Conservation (phyloP, 371 early-diverging fungal species). For the Syncephalastrum racemosum region DNA sequence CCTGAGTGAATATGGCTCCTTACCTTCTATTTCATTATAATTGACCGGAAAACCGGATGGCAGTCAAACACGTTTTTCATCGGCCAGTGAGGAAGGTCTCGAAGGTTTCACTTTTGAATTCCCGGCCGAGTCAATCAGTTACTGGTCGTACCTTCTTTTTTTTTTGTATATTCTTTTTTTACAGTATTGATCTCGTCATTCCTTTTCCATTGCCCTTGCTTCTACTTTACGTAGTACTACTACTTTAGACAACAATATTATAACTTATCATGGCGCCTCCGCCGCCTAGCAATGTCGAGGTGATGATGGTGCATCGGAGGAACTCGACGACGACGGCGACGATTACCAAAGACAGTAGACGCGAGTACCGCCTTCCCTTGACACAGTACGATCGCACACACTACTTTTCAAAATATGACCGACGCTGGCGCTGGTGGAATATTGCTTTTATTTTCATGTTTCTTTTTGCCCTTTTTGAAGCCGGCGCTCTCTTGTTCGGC, state of each 20-base stretch:
- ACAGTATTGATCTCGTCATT: neutral
- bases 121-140: too few species aligned
- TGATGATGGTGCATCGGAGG: too few species aligned
- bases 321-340: conserved; percentile 4
- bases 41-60: too few species aligned
- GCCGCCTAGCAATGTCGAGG: conserved; percentile 17
- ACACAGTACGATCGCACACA: conserved; percentile 2
- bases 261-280: conserved; percentile 15
- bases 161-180: neutral
- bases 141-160: neutral
- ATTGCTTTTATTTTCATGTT: conserved; percentile 34
- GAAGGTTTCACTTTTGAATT: too few species aligned
- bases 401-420: conserved; percentile 17
- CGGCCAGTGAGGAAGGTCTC: too few species aligned
- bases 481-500: conserved; percentile 34
- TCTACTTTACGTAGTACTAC: neutral
- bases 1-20: too few species aligned
- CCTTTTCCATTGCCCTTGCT: neutral
- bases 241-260: too few species aligned
- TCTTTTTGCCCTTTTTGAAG: conserved; percentile 39
- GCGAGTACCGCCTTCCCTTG: conserved; percentile 8
- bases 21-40: too few species aligned
- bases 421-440: conserved; percentile 61
- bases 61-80: too few species aligned
- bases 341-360: neutral